Evolutionary conservation across 441 rosid species (phyloP), one percentile per base, ranked within the genome.

Genomic region (Euphorbia corollata): DNA sequence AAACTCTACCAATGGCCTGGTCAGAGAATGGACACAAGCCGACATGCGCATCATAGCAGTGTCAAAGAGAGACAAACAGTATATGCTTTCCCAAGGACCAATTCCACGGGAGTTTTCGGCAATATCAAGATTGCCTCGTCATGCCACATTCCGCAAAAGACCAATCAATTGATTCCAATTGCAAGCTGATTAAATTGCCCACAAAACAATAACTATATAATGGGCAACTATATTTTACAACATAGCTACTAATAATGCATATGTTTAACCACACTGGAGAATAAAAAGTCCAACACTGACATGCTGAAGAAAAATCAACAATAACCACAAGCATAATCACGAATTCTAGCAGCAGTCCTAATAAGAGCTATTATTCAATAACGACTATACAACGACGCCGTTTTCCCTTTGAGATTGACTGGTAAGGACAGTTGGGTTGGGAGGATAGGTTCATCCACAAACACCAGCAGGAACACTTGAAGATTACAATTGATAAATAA

Each of bases 401-500:
- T 60, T 27, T 27, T 73, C 65, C 64, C 43, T 39, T 58, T 1
- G 59, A 66, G 51, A 39, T 36, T 19, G 38, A 22, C 41, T 13
- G 18, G 23, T 56, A 48, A 59, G 59, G 18, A 18, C 18, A 15
- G 9, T 0, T 19, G 50, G 15, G 9, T 0, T 19, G 50, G 59
- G 0, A 55, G 56, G 71, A 60, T 27, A 41, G n/a, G 65, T 43
- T 63, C 64, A 24, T 36, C 53, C 63, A 50, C 43, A 64, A 62
- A 16, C 71, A 54, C 53, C 34, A 23, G 65, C 13, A 1, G 58
- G 56, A 11, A 76, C 73, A 67, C 59, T 68, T 38, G 47, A 36
- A 64, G 73, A 68, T 74, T 78, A 78, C 77, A 74, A 62, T 75
- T 59, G 71, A 71, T 61, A 27, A 57, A 69, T 72, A 64, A 51